Conservation (phyloP, 2,329 filamentous ascomycete genomes). For the Exophiala mesophila region DNA sequence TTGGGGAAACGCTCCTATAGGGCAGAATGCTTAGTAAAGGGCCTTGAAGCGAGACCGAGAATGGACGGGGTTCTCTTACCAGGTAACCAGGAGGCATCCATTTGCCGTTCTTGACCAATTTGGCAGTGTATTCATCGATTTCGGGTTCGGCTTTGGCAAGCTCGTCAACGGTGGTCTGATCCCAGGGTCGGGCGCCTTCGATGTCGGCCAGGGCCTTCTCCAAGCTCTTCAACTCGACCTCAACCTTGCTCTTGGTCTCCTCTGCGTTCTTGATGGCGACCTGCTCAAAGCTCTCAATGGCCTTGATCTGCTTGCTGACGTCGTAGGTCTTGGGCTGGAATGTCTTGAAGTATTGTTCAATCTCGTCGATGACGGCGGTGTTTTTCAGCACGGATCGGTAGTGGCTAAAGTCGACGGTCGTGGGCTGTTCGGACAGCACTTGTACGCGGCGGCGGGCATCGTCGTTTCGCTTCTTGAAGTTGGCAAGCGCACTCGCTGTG, state of each 20-base stretch:
- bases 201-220: constrained; percentile 96
- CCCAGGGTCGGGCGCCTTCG: constrained; percentile 89
- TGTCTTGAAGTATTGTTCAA: constrained; percentile 86
- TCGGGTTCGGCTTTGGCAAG: constrained; percentile 89
- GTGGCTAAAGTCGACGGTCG: constrained; percentile 84
- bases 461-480: constrained; percentile 99
- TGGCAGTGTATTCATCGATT: constrained; percentile 92
- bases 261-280: constrained; percentile 96
- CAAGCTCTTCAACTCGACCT: constrained; percentile 88
- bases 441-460: constrained; percentile 92
- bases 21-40: constrained; percentile 14
- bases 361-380: constrained; percentile 89
- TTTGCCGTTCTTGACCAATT: constrained; percentile 95
- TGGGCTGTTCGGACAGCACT: constrained; percentile 74
- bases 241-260: constrained; percentile 93
- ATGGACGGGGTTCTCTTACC: constrained; percentile 54
- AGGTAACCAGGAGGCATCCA: constrained; percentile 99
- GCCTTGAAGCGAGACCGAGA: constrained; percentile 13
- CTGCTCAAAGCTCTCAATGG: constrained; percentile 95
- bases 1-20: constrained; percentile 96
- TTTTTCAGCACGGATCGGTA: constrained; percentile 95
- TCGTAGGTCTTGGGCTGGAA: constrained; percentile 96
- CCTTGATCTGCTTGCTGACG: constrained; percentile 88
- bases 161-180: constrained; percentile 96
- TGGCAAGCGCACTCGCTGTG: constrained; percentile 83